phyloP scores from a whole-genome alignment of 2,329 filamentous ascomycete species.

The Aspergillus fischeri region DNA sequence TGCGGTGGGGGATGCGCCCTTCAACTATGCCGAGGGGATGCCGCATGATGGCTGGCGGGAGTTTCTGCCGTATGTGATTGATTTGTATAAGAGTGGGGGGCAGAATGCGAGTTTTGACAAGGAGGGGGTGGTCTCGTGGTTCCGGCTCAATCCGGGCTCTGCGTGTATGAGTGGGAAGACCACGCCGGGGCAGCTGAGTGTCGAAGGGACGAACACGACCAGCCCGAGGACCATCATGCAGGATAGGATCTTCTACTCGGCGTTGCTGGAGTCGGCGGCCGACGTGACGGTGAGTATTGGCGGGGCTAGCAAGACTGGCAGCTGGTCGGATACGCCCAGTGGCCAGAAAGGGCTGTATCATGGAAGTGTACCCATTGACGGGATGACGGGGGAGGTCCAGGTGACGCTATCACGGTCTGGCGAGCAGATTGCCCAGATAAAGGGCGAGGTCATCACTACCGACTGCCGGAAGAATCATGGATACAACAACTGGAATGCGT shows the following conservation, averaged over 20 bases:
- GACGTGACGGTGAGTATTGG: constrained; percentile 33
- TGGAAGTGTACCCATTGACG: constrained; percentile 24
- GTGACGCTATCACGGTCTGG: constrained; percentile 24
- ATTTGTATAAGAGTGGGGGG: constrained; percentile 30
- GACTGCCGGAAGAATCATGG: constrained; percentile 16
- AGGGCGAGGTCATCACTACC: constrained; percentile 20
- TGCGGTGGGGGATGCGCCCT: constrained; percentile 35
- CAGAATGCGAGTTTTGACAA: constrained; percentile 19
- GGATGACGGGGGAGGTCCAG: constrained; percentile 19
- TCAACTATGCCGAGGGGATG: constrained; percentile 26
- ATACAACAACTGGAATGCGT: constrained; percentile 36
- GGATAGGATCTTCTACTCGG: constrained; percentile 27
- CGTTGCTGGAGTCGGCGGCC: constrained; percentile 30
- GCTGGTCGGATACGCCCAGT: constrained; percentile 24
- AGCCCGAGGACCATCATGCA: constrained; percentile 14
- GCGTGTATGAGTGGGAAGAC: constrained; percentile 24
- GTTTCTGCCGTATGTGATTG: constrained; percentile 33
- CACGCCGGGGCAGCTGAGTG: constrained; percentile 18
- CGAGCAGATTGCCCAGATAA: constrained; percentile 17
- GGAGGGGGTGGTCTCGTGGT: constrained; percentile 28
- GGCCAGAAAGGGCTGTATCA: constrained; percentile 32
- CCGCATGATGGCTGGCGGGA: constrained; percentile 30
- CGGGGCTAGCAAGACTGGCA: constrained; percentile 13
- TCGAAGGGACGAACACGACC: constrained; percentile 15
- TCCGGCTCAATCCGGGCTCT: constrained; percentile 15